Conservation (phyloP, 148 eudicot species). For the Camellia sinensis region DNA sequence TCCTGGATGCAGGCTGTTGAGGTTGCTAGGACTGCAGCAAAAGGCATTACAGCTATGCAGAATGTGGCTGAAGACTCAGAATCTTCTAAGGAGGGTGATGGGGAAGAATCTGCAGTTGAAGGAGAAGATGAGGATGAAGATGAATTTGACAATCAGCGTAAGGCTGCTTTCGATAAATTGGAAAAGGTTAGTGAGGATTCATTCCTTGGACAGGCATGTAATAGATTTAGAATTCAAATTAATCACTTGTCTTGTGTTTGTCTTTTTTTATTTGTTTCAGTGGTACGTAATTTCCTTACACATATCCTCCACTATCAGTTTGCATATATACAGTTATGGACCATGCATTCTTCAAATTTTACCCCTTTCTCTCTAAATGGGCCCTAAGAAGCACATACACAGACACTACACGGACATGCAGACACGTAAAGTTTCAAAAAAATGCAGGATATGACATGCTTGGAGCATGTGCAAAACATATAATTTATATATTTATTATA, state of each 20-base stretch:
- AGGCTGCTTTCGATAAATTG: conserved; percentile 70
- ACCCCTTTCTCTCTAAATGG: neutral
- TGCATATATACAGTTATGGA: neutral
- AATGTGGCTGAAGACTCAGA: conserved; percentile 53
- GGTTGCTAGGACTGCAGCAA: conserved; percentile 80
- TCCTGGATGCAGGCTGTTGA: conserved; percentile 67
- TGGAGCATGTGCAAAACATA: too few species aligned
- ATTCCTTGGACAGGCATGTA: conserved; percentile 80
- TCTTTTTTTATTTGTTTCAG: neutral
- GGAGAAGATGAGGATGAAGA: conserved; percentile 55
- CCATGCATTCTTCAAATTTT: neutral
- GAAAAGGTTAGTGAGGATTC: conserved; percentile 88
- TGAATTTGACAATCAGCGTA: conserved; percentile 36
- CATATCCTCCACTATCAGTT: neutral
- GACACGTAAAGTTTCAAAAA: too few species aligned
- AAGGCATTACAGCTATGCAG: conserved; percentile 64
- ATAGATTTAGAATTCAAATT: neutral
- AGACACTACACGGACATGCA: too few species aligned
- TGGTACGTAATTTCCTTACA: neutral
- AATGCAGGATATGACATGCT: too few species aligned
- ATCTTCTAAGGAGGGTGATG: conserved; percentile 50
- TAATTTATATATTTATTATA: too few species aligned
- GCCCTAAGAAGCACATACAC: too few species aligned
- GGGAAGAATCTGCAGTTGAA: conserved; percentile 36
- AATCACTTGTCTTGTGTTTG: neutral